Evolutionary conservation across 176 grass and related monocot species (phyloP).

Genomic region (Olyra latifolia): DNA sequence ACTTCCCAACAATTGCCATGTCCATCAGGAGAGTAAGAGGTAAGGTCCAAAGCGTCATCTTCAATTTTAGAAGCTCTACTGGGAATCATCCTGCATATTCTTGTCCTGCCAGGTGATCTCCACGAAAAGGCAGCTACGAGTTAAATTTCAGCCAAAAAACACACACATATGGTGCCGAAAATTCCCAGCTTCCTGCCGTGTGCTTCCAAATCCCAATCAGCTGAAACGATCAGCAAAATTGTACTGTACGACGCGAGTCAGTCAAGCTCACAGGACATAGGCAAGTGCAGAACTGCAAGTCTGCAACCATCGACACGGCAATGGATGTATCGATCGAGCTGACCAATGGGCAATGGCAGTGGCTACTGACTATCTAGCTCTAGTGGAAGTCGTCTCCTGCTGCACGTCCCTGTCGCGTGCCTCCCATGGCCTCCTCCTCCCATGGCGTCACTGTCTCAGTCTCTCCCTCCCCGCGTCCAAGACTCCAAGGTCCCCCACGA

Average conservation of each 20-base stretch:
- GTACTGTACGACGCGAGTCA: background rate
- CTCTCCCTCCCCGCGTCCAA: background rate
- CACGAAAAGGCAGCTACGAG: no score
- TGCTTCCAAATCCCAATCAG: background rate
- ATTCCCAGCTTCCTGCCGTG: slow-evolving; percentile 9
- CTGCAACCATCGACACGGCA: background rate
- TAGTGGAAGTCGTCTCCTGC: background rate
- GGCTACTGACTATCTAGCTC: background rate
- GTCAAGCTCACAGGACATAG: slow-evolving; percentile 11
- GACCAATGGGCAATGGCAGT: background rate
- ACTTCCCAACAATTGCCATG: no score
- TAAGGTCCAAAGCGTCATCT: no score
- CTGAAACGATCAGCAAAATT: background rate
- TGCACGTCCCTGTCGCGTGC: slow-evolving; percentile 26
- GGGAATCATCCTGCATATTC: no score
- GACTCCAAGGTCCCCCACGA: slow-evolving; percentile 6
- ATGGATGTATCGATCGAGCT: background rate
- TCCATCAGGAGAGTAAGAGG: no score
- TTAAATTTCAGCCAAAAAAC: background rate
- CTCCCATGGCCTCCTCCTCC: background rate
- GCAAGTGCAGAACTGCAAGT: background rate
- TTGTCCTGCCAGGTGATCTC: no score
- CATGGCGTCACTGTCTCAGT: slow-evolving; percentile 19
- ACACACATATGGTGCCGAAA: background rate
- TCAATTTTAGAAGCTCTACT: no score